Evolutionary conservation across 2,329 filamentous ascomycete genomes (phyloP).

Genomic region (Colletotrichum chlorophyti): DNA sequence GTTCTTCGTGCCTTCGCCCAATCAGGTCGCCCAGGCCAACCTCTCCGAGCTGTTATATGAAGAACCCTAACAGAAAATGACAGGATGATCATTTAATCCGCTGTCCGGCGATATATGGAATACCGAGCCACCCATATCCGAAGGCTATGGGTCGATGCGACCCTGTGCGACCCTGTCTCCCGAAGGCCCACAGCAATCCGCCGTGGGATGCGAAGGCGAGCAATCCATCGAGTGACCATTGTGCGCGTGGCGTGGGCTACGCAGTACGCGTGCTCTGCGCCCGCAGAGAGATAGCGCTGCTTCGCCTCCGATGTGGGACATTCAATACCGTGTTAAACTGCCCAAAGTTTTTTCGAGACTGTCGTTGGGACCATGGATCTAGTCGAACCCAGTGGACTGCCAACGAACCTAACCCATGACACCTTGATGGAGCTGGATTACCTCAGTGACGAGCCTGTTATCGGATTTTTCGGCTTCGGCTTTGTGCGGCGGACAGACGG

Average conservation of each 20-base stretch:
- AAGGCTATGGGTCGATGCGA: constrained; percentile 4
- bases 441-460: neutral
- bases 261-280: constrained; percentile 19
- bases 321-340: neutral
- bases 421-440: neutral
- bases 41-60: neutral
- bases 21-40: constrained; percentile 3
- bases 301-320: constrained; percentile 8
- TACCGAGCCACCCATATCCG: constrained; percentile 4
- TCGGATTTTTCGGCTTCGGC: neutral
- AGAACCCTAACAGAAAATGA: constrained; percentile 7
- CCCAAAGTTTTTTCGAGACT: too few species aligned
- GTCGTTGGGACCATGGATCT: too few species aligned
- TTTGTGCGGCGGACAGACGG: neutral
- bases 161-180: constrained; percentile 3
- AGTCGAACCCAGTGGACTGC: neutral
- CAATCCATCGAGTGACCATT: constrained; percentile 10
- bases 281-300: constrained; percentile 14
- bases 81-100: constrained; percentile 19
- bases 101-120: neutral
- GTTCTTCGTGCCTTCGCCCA: constrained; percentile 7
- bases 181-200: constrained; percentile 10
- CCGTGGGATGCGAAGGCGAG: constrained; percentile 14
- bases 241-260: constrained; percentile 14
- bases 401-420: neutral